Conservation (phyloP, 106 monocot genomes). For the Dendrobium chrysotoxum region DNA sequence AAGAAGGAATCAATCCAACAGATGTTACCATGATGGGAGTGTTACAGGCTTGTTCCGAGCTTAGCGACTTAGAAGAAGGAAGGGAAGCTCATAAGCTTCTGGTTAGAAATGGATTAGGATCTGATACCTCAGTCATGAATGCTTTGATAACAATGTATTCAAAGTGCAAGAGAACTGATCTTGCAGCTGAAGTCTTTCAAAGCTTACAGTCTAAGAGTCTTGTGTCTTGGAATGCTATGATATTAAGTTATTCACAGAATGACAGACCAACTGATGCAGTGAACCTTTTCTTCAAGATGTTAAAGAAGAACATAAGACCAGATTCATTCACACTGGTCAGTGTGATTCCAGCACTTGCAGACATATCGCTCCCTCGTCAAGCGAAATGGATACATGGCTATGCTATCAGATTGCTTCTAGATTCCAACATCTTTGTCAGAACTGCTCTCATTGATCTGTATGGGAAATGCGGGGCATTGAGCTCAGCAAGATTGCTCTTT, state of each 20-base stretch:
- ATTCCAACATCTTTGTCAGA: conserved; percentile 38
- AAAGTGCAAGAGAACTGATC: conserved; percentile 57
- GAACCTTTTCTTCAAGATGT: conserved; percentile 45
- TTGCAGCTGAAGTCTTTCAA: conserved; percentile 41
- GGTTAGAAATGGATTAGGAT: conserved; percentile 30
- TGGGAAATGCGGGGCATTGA: conserved; percentile 47
- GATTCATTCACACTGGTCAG: conserved; percentile 76
- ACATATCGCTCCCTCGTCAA: conserved; percentile 36
- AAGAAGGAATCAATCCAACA: conserved; percentile 30
- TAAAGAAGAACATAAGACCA: conserved; percentile 14
- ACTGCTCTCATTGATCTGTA: conserved; percentile 77
- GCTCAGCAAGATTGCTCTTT: conserved; percentile 42
- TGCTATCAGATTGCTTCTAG: conserved; percentile 30
- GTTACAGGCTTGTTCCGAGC: conserved; percentile 52
- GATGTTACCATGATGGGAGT: conserved; percentile 53
- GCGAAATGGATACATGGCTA: conserved; percentile 68
- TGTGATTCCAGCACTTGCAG: conserved; percentile 51
- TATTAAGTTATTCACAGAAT: conserved; percentile 61
- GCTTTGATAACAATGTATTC: conserved; percentile 76
- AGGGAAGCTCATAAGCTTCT: conserved; percentile 39
- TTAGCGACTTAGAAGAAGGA: conserved; percentile 43
- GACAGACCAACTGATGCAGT: conserved; percentile 28
- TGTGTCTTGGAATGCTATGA: conserved; percentile 89
- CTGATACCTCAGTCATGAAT: conserved; percentile 48
- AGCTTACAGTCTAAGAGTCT: conserved; percentile 30